Conservation (phyloP, 129 eudicot genomes). For the Saussurea involucrata region DNA sequence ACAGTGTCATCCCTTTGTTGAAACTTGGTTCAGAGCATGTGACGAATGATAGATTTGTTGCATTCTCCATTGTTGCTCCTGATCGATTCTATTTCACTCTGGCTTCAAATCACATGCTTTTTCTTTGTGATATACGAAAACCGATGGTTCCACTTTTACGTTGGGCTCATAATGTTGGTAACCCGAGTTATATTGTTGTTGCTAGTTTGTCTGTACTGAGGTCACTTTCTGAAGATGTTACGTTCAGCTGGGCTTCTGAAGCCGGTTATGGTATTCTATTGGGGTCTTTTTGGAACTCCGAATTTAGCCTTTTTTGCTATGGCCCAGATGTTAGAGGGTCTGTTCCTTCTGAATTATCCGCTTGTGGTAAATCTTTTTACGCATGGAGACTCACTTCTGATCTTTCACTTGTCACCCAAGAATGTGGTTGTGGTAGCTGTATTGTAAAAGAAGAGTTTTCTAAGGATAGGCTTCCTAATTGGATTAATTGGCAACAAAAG, state of each 20-base stretch:
- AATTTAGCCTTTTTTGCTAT: slow-evolving; percentile 66
- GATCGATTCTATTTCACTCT: slow-evolving; percentile 46
- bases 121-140: slow-evolving; percentile 75
- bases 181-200: slow-evolving; percentile 48
- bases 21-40: slow-evolving; percentile 17
- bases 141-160: slow-evolving; percentile 57
- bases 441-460: slow-evolving; percentile 54
- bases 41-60: slow-evolving; percentile 45
- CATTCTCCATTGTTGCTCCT: slow-evolving; percentile 46
- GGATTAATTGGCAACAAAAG: slow-evolving; percentile 88
- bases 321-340: slow-evolving; percentile 42
- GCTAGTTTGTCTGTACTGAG: slow-evolving; percentile 58
- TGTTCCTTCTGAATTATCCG: slow-evolving; percentile 29
- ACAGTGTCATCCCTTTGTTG: slow-evolving; percentile 40
- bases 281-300: slow-evolving; percentile 81
- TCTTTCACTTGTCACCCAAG: slow-evolving; percentile 37
- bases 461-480: slow-evolving; percentile 51
- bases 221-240: slow-evolving; percentile 37
- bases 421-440: slow-evolving; percentile 72
- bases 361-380: slow-evolving; percentile 31
- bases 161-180: slow-evolving; percentile 56
- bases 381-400: slow-evolving; percentile 85
- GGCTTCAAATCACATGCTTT: slow-evolving; percentile 47
- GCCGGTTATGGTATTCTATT: slow-evolving; percentile 54
- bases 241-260: slow-evolving; percentile 51